These are phyloP conservation scores for Mycena vitilis DNA, from an alignment of 768 basidiomycete species.

Conservation along the genomic window DNA sequence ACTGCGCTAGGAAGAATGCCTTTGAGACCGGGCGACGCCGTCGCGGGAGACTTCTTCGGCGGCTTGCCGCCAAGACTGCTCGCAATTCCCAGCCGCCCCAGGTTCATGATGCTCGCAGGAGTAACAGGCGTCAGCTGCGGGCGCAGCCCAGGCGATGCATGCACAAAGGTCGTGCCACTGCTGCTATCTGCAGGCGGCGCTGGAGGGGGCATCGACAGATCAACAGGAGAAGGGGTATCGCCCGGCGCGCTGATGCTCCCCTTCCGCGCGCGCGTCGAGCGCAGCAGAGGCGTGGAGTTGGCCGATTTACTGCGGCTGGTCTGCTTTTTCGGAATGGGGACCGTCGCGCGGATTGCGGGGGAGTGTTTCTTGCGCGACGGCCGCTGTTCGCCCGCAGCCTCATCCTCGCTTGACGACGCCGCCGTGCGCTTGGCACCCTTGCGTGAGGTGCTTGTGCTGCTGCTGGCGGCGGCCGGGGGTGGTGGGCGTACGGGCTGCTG, in stretches of 20 bases:
- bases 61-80: constrained; percentile 42
- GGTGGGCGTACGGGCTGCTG: constrained; percentile 46
- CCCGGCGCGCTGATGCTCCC: constrained; percentile 54
- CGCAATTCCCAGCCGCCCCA: constrained; percentile 71
- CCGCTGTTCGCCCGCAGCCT: constrained; percentile 46
- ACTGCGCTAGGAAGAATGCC: constrained; percentile 72
- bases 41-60: constrained; percentile 45
- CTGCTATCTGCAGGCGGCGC: constrained; percentile 54
- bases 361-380: constrained; percentile 66
- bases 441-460: constrained; percentile 25
- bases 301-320: constrained; percentile 60
- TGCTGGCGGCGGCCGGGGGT: background rate
- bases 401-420: constrained; percentile 69
- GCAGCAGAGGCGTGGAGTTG: constrained; percentile 68
- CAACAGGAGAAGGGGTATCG: constrained; percentile 89
- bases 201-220: constrained; percentile 90
- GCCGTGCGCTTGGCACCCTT: constrained; percentile 58
- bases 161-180: constrained; percentile 13
- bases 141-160: constrained; percentile 20
- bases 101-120: constrained; percentile 93
- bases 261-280: constrained; percentile 56
- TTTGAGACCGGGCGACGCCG: constrained; percentile 67
- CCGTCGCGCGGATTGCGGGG: constrained; percentile 57
- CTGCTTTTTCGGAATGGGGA: constrained; percentile 40
- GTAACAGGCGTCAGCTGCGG: constrained; percentile 80